A percentile compares a stretch with the other conserved stretches of the same genome.
phyloP scores from a whole-genome alignment of 2,329 filamentous ascomycete species.

The Neophaeococcomyces aloes region DNA sequence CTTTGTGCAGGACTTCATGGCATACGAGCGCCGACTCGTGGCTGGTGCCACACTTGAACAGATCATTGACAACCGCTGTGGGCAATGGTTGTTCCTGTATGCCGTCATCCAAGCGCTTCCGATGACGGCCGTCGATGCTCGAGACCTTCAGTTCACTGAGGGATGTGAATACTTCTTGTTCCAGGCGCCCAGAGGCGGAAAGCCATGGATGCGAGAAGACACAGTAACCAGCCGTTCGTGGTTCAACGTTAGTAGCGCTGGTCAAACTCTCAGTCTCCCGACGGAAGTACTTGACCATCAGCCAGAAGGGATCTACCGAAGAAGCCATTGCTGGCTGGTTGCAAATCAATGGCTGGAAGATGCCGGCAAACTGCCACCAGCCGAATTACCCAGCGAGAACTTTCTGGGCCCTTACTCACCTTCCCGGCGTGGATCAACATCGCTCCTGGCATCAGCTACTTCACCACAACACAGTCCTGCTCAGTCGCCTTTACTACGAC shows the following conservation, averaged over 20 bases:
- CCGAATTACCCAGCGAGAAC: constrained; percentile 3
- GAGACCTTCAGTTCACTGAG: constrained; percentile 34
- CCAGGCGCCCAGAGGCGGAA: constrained; percentile 37
- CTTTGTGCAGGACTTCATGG: constrained; percentile 39
- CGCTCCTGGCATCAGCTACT: constrained; percentile 16
- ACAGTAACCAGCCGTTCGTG: constrained; percentile 35
- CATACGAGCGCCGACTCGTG: constrained; percentile 36
- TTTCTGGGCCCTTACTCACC: constrained; percentile 6
- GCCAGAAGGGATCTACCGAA: constrained; percentile 56
- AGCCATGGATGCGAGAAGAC: constrained; percentile 40
- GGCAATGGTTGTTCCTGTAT: constrained; percentile 44
- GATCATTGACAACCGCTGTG: constrained; percentile 37
- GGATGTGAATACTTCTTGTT: constrained; percentile 43
- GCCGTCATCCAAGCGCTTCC: constrained; percentile 40
- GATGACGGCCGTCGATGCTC: constrained; percentile 40
- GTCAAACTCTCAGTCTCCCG: constrained; percentile 51
- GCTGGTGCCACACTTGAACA: constrained; percentile 37
- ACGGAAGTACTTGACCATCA: constrained; percentile 56
- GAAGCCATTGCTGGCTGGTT: constrained; percentile 58
- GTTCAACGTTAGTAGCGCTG: constrained; percentile 51
- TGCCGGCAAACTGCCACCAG: constrained; percentile 21
- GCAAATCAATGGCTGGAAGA: constrained; percentile 51
- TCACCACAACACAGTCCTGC: constrained; percentile 23
- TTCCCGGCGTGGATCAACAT: constrained; percentile 2
- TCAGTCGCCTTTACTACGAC: constrained; percentile 26